Evolutionary conservation across 2,329 filamentous ascomycete species (phyloP), one percentile per base, ranked within the genome.

Genomic region (Macrophomina phaseolina): DNA sequence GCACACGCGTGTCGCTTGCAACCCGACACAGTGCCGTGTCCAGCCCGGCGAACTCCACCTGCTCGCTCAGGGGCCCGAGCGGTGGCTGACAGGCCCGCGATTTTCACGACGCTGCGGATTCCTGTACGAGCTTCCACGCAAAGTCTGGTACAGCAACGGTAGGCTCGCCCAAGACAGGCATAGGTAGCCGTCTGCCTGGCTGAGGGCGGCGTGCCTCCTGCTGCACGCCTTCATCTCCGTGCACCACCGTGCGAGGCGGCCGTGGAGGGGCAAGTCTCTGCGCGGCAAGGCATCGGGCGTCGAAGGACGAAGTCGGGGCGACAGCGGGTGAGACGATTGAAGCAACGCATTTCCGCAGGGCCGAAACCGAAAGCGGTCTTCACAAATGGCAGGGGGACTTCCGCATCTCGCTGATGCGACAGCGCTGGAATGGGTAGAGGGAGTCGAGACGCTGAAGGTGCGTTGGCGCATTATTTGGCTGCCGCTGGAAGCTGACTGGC

Each of bases 1-100:
- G 58, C 36, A 32, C 58, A 62, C 32, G 58, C 58, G 42, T 49
- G 58, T 62, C 58, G 58, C 58, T 62, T 62, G 58, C 58, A 62
- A 62, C 42, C 45, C 58, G 58, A 62, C 45, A n/a, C 58, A 62
- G 58, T 28, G 58, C 49, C 58, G 58, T 62, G 58, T 62, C 32
- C n/a, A 62, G 45, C 58, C 58, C 45, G 28, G 58, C 58, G 18
- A 36, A 45, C 58, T 62, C 58, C 58, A 62, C 58, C 18, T 18
- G 42, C 48, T 51, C 48, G 28, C 40, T 62, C 58, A 62, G 58
- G 58, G 58, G 58, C 45, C 49, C 58, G 58, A 60, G 56, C 58
- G 58, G 42, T 62, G 58, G 45, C 58, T 61, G 40, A 23, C 23
- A 23, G 23, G 23, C 56, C 56, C 42, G 40, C 28, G 56, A 58